phyloP scores from a whole-genome alignment of 371 early-diverging fungal genomes.

The Rhizopus delemar region DNA sequence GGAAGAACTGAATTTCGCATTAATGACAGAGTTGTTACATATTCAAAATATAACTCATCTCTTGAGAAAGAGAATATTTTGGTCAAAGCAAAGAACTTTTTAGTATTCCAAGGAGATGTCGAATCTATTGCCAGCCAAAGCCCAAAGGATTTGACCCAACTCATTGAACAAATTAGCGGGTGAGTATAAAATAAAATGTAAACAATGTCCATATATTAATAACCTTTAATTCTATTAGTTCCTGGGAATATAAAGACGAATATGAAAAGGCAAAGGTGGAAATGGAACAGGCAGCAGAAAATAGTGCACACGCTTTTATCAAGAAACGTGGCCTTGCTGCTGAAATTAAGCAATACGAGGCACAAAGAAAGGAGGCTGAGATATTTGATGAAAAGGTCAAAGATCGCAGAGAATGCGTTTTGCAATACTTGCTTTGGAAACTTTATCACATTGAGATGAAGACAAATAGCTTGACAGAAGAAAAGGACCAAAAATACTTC shows the following conservation, averaged over 20 bases:
- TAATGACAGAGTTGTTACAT: constrained; percentile 71
- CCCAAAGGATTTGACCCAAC: constrained; percentile 88
- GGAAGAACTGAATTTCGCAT: constrained; percentile 91
- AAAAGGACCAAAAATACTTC: constrained; percentile 12
- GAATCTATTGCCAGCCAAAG: constrained; percentile 96
- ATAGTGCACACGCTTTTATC: constrained; percentile 84
- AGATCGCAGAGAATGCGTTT: constrained; percentile 58
- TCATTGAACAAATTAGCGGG: constrained; percentile 97
- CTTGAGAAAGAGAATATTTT: constrained; percentile 91
- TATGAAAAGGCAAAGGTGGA: constrained; percentile 83
- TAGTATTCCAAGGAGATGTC: constrained; percentile 99
- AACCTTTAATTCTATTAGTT: constrained; percentile 45
- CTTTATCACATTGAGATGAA: constrained; percentile 82
- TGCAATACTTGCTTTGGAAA: constrained; percentile 82
- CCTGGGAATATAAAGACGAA: constrained; percentile 83
- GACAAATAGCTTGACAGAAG: constrained; percentile 54
- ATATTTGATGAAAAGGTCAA: constrained; percentile 70
- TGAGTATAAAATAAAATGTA: constrained; percentile 21
- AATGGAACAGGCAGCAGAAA: constrained; percentile 87
- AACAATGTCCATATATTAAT: constrained; percentile 2
- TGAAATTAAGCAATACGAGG: constrained; percentile 89
- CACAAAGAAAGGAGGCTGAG: constrained; percentile 90
- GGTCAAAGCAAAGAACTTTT: constrained; percentile 94
- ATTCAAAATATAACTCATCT: constrained; percentile 71
- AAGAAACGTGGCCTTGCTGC: constrained; percentile 83